Percentiles rank a stretch among this genome's conserved stretches.
phyloP scores from a whole-genome alignment of 768 basidiomycete genomes.

The Boletellus ananiceps region DNA sequence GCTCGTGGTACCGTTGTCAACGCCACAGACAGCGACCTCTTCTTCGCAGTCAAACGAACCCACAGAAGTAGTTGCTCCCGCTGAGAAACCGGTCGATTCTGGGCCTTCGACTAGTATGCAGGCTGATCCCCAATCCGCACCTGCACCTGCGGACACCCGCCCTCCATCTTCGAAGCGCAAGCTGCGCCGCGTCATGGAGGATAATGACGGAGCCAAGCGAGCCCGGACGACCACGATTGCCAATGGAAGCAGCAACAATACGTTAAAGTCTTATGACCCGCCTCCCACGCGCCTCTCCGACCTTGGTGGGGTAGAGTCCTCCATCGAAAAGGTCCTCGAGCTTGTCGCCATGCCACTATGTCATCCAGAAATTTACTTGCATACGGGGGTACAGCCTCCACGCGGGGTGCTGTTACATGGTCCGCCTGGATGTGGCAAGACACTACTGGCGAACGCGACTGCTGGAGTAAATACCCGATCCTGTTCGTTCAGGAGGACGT shows the following conservation, averaged over 20 bases:
- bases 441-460: conserved; percentile 88
- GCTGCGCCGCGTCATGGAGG: conserved; percentile 42
- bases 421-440: conserved; percentile 97
- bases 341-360: conserved; percentile 94
- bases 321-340: conserved; percentile 90
- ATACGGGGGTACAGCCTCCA: conserved; percentile 90
- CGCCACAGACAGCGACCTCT: conserved; percentile 6
- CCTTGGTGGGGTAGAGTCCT: conserved; percentile 81
- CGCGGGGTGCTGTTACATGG: conserved; percentile 91
- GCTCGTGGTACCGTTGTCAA: background rate
- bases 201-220: conserved; percentile 54
- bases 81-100: conserved; percentile 14
- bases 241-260: conserved; percentile 16
- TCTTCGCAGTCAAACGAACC: conserved; percentile 18
- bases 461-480: conserved; percentile 67
- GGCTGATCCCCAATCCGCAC: background rate
- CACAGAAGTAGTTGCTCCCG: conserved; percentile 20
- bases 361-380: conserved; percentile 93
- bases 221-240: conserved; percentile 35
- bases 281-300: conserved; percentile 76
- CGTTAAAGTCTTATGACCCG: conserved; percentile 47
- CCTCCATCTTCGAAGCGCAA: conserved; percentile 55
- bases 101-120: conserved; percentile 10
- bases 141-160: conserved; percentile 5
- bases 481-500: background rate